A percentile compares a stretch with the other conserved stretches of the same genome.
Evolutionary conservation across 192 early-diverging fungal species (phyloP).

Genomic region (Piromyces finnis): DNA sequence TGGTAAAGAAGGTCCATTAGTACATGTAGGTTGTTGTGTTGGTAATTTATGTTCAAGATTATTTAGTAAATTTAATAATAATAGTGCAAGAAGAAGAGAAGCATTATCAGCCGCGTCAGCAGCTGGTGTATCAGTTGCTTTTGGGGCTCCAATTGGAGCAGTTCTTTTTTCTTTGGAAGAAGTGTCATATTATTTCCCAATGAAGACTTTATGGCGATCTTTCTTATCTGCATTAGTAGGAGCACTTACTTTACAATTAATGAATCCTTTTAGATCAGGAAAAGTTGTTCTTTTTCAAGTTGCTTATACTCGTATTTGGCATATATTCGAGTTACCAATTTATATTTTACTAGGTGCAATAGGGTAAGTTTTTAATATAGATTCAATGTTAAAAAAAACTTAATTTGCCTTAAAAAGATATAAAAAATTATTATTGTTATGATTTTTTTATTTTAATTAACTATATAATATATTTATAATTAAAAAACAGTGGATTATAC

Average conservation of each 20-base stretch:
- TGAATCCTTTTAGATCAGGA: slow-evolving; percentile 61
- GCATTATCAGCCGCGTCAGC: slow-evolving; percentile 82
- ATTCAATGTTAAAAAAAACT: too few relatives aligned
- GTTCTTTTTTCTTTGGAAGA: slow-evolving; percentile 81
- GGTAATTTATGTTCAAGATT: slow-evolving; percentile 71
- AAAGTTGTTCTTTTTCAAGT: slow-evolving; percentile 65
- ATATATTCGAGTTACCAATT: slow-evolving; percentile 77
- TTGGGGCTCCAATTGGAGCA: slow-evolving; percentile 92
- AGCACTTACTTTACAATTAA: slow-evolving; percentile 56
- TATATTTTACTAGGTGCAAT: slow-evolving; percentile 68
- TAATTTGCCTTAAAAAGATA: too few relatives aligned
- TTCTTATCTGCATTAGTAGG: slow-evolving; percentile 88
- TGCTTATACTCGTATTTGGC: slow-evolving; percentile 73
- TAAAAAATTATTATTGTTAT: too few relatives aligned
- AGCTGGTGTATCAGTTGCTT: slow-evolving; percentile 85
- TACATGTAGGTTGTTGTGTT: slow-evolving; percentile 78
- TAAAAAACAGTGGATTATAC: slow-evolving; percentile 42
- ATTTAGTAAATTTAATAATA: slow-evolving; percentile 79
- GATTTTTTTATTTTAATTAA: too few relatives aligned
- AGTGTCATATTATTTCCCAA: slow-evolving; percentile 63
- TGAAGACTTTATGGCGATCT: slow-evolving; percentile 85
- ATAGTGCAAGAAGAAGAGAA: slow-evolving; percentile 77
- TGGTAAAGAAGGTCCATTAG: slow-evolving; percentile 76
- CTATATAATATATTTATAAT: too few relatives aligned
- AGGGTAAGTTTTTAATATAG: too few relatives aligned